Percentiles rank a stretch among this genome's conserved stretches.
Conservation (phyloP, 495 filamentous ascomycete genomes). For the Pyrenula aspistea region DNA sequence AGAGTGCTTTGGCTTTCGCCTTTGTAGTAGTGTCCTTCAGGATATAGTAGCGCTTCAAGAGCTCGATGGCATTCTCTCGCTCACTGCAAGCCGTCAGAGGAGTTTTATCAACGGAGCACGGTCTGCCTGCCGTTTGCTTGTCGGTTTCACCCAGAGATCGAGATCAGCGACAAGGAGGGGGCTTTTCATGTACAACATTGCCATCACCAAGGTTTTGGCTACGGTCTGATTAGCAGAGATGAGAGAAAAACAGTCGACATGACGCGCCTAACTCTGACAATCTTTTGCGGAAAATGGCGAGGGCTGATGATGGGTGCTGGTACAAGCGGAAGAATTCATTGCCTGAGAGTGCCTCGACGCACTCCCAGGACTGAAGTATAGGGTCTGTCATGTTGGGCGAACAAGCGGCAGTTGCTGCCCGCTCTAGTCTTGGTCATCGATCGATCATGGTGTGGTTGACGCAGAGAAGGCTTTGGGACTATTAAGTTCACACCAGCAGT, state of each 20-base stretch:
- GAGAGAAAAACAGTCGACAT: slow-evolving; percentile 5
- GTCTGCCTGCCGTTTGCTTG: slow-evolving; percentile 47
- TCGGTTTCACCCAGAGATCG: slow-evolving; percentile 69
- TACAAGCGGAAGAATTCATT: slow-evolving; percentile 84
- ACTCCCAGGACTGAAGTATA: slow-evolving; percentile 59
- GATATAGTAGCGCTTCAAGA: slow-evolving; percentile 76
- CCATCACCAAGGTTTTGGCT: slow-evolving; percentile 95
- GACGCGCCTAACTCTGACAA: slow-evolving; percentile 72
- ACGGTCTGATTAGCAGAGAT: slow-evolving; percentile 13
- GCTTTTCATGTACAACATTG: slow-evolving; percentile 71
- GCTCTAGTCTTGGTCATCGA: slow-evolving; percentile 15
- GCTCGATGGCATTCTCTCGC: slow-evolving; percentile 68
- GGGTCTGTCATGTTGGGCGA: slow-evolving; percentile 54
- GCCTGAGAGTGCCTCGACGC: slow-evolving; percentile 79
- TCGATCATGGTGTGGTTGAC: slow-evolving; percentile 21
- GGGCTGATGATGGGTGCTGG: slow-evolving; percentile 86
- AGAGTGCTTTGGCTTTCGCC: slow-evolving; percentile 51
- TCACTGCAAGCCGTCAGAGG: slow-evolving; percentile 31
- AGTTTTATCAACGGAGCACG: slow-evolving; percentile 1
- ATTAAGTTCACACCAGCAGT: slow-evolving; percentile 1
- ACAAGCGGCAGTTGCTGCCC: neutral
- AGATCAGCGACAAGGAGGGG: slow-evolving; percentile 66
- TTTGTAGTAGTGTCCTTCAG: slow-evolving; percentile 45
- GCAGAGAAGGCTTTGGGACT: slow-evolving; percentile 7
- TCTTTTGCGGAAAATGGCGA: slow-evolving; percentile 96